A percentile compares a stretch with the other conserved stretches of the same genome.
phyloP scores from a whole-genome alignment of 1,284 basidiomycete species.

The Fistulina hepatica region DNA sequence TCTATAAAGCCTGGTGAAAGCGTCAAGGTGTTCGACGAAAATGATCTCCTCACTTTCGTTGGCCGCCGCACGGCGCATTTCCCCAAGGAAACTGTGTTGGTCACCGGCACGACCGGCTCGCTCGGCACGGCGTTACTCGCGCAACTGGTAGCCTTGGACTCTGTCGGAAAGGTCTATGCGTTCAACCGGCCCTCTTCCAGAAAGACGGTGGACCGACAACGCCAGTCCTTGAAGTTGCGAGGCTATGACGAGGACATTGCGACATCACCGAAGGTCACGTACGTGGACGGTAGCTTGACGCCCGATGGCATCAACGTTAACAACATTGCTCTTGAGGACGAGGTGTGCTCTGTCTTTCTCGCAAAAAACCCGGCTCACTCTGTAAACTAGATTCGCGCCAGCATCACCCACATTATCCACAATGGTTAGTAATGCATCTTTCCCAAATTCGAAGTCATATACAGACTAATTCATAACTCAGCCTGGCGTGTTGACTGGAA shows the following conservation, averaged over 20 bases:
- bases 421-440: no score
- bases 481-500: conserved; percentile 35
- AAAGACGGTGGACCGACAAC: conserved; percentile 12
- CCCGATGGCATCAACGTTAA: conserved; percentile 2
- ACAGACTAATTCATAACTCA: conserved; percentile 22
- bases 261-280: conserved; percentile 13
- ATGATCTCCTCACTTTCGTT: no score
- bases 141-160: conserved; percentile 16
- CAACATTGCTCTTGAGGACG: background rate
- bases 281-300: conserved; percentile 13
- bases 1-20: no score
- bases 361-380: no score
- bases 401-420: conserved; percentile 8
- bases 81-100: conserved; percentile 17
- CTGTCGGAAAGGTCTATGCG: conserved; percentile 19
- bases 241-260: conserved; percentile 14
- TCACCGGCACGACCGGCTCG: conserved; percentile 28
- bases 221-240: conserved; percentile 12
- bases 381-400: no score
- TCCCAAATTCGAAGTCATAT: conserved; percentile 8
- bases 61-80: conserved; percentile 4
- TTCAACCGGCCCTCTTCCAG: conserved; percentile 14
- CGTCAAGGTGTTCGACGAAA: no score
- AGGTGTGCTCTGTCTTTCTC: conserved; percentile 4
- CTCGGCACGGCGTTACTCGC: conserved; percentile 25